Evolutionary conservation across 2,329 filamentous ascomycete genomes (phyloP).

Genomic region (Magnaporthiopsis rhizophila): DNA sequence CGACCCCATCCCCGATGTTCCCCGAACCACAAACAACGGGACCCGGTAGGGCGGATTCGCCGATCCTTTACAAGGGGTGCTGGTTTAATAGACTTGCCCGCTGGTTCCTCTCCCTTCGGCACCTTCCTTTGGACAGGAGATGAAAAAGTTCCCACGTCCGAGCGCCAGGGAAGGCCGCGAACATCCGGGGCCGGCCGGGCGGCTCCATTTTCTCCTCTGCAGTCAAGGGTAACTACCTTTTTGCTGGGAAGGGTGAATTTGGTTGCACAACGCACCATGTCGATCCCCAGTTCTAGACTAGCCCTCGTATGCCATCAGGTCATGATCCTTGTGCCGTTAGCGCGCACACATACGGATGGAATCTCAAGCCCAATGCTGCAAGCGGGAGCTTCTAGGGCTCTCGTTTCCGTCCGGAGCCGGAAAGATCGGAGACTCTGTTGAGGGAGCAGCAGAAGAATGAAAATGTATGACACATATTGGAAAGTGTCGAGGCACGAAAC

Average conservation of each 20-base stretch:
- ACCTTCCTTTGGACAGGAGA: too few species aligned
- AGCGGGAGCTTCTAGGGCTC: too few species aligned
- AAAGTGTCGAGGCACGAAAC: background rate
- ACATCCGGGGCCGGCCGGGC: background rate
- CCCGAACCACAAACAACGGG: background rate
- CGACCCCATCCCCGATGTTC: background rate
- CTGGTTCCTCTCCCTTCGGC: too few species aligned
- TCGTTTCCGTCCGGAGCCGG: background rate
- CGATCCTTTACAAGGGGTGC: background rate
- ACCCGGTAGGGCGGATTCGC: background rate
- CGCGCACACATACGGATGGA: background rate
- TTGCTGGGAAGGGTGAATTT: background rate
- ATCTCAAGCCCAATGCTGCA: background rate
- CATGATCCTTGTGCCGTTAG: background rate
- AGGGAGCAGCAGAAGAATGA: background rate
- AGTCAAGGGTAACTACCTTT: background rate
- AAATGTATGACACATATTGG: background rate
- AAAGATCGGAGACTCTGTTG: background rate
- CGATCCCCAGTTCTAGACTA: background rate
- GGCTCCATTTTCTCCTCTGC: background rate
- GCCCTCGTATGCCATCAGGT: background rate
- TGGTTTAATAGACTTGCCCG: too few species aligned
- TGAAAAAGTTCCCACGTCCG: background rate
- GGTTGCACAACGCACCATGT: background rate
- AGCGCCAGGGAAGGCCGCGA: background rate